Evolutionary conservation across 495 filamentous ascomycete genomes (phyloP), one percentile per base, ranked within the genome.

Genomic region (Sphaerosporella brunnea): DNA sequence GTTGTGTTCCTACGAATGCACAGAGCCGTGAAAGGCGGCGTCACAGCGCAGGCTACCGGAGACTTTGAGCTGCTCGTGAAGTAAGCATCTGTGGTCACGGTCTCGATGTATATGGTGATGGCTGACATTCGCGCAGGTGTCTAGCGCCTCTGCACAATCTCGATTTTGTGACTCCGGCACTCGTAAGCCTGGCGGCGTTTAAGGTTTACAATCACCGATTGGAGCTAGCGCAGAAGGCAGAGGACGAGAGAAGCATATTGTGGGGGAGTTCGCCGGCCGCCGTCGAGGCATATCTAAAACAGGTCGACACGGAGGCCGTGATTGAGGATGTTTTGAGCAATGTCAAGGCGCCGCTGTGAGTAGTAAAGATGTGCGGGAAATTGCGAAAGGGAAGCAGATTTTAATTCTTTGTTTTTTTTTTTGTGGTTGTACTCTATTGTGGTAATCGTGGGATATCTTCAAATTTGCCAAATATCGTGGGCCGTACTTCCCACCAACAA

Each of bases 151-250:
- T 97, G 8, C 87, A 96, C 63, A 78, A 77, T 10, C 65, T 90
- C 15, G 72, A 77, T 45, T 95, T 78, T 56, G 73, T 84, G 2
- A 85, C 90, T 1, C 90, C 92, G 0, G 80, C 84, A 2, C 70
- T 99, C 18, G 77, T 93, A 9, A 73, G 68, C 16, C 66, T 99
- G 40, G 92, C 90, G 2, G 76, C 77, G n/a, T 75, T 73, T 49
- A 99, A 96, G 66, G 74, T 93, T 10, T 96, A 92, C 55, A 71
- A 77, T 21, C 92, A 97, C 62, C 75, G 83, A 20, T 73, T 97
- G n/a, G 58, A 69, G 2, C 48, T 59, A 40, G 68, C 93, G 7
- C 69, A 74, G 1, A 66, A 59, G 1, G 71, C 82, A 0, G 77
- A 79, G 50, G 70, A 73, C 46, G 90, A 99, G 64, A 65, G 86